Conservation (phyloP, 2,329 filamentous ascomycete species). For the Pseudonectria foliicola region DNA sequence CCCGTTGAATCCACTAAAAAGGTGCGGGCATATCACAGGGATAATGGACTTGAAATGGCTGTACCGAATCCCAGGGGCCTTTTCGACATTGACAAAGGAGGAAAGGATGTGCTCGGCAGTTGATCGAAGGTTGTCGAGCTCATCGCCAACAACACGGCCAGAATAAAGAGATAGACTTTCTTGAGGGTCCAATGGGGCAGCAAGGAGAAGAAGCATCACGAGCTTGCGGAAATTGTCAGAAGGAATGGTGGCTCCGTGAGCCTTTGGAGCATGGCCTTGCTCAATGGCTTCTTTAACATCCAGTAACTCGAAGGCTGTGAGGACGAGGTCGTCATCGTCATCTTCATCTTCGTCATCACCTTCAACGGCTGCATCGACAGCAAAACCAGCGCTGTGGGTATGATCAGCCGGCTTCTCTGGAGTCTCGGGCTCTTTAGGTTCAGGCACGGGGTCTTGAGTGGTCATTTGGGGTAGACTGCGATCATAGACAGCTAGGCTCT, state of each 20-base stretch:
- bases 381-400: constrained; percentile 33
- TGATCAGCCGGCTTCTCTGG: constrained; percentile 2
- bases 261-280: constrained; percentile 41
- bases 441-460: constrained; percentile 4
- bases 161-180: constrained; percentile 58
- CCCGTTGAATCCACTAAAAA: constrained; percentile 61
- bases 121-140: constrained; percentile 50
- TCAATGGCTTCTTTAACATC: constrained; percentile 56
- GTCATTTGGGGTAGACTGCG: constrained; percentile 38
- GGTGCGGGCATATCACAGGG: constrained; percentile 52
- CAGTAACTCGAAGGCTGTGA: constrained; percentile 62
- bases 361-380: constrained; percentile 37
- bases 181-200: constrained; percentile 57
- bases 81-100: constrained; percentile 59
- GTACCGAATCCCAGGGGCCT: constrained; percentile 55
- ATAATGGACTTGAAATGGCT: constrained; percentile 54
- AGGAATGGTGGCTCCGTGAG: constrained; percentile 62
- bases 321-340: constrained; percentile 56
- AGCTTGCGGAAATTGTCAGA: constrained; percentile 66
- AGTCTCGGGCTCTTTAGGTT: constrained; percentile 4
- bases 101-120: constrained; percentile 60
- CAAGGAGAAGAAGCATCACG: constrained; percentile 61
- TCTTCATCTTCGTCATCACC: constrained; percentile 40
- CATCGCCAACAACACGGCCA: constrained; percentile 45
- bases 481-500: constrained; percentile 65